These are phyloP conservation scores for Saccharomyces hybrid DNA, from an alignment of 1,139 yeast genomes.

Conservation along the genomic window DNA sequence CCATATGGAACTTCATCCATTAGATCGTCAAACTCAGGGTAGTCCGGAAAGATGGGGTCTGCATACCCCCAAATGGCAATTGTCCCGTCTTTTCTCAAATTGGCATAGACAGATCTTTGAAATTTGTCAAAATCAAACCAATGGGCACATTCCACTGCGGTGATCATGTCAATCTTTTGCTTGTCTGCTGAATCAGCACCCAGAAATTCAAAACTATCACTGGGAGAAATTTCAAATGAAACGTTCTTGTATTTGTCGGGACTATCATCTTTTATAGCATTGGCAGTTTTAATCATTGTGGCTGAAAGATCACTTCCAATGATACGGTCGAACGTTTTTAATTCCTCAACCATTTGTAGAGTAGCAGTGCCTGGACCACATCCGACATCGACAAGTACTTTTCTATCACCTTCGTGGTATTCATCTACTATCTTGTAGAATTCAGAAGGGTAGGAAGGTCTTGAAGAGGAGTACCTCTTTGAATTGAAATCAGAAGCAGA, in stretches of 20 bases:
- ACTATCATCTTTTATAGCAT: slow-evolving; percentile 8
- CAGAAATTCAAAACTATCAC: slow-evolving; percentile 26
- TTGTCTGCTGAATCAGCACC: slow-evolving; percentile 13
- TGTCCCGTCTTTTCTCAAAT: slow-evolving; percentile 53
- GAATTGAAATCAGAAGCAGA: slow-evolving; percentile 54
- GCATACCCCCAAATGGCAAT: slow-evolving; percentile 73
- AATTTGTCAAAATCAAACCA: slow-evolving; percentile 58
- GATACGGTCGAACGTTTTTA: slow-evolving; percentile 36
- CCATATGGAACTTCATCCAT: slow-evolving; percentile 34
- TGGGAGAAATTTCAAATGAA: slow-evolving; percentile 30
- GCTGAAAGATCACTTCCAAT: slow-evolving; percentile 61
- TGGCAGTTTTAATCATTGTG: slow-evolving; percentile 52
- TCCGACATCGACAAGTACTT: slow-evolving; percentile 57
- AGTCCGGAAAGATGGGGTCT: slow-evolving; percentile 48
- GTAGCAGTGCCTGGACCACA: slow-evolving; percentile 82
- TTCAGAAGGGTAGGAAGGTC: slow-evolving; percentile 57
- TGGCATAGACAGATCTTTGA: slow-evolving; percentile 43
- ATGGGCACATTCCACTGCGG: slow-evolving; percentile 71
- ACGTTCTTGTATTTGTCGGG: background rate
- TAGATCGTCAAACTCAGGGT: slow-evolving; percentile 33
- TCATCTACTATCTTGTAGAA: slow-evolving; percentile 42
- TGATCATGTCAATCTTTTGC: slow-evolving; percentile 47
- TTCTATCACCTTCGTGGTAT: slow-evolving; percentile 34
- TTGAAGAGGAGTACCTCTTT: slow-evolving; percentile 48
- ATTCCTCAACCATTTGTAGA: slow-evolving; percentile 39